Conservation (phyloP, 2,329 filamentous ascomycete genomes). For the Aureobasidium leucospermi region DNA sequence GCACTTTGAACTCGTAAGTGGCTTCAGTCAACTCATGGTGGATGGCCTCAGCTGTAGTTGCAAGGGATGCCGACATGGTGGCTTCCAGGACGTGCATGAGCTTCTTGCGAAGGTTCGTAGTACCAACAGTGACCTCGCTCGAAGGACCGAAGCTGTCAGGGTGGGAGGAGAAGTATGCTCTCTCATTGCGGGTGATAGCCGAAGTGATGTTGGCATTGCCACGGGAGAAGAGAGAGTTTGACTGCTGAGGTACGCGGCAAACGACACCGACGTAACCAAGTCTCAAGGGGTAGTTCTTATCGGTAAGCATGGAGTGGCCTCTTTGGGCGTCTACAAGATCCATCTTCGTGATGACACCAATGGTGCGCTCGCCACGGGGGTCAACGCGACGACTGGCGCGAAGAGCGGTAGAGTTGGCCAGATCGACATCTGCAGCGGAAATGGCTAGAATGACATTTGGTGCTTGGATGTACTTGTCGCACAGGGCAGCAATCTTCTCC, state of each 20-base stretch:
- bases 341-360: slow-evolving; percentile 99
- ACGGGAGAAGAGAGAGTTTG: slow-evolving; percentile 69
- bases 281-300: slow-evolving; percentile 90
- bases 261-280: slow-evolving; percentile 95
- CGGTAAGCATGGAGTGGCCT: slow-evolving; percentile 69
- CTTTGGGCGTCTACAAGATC: slow-evolving; percentile 82
- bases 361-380: slow-evolving; percentile 88
- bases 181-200: slow-evolving; percentile 81
- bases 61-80: slow-evolving; percentile 89
- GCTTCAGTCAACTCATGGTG: slow-evolving; percentile 93
- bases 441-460: slow-evolving; percentile 97
- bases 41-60: slow-evolving; percentile 84
- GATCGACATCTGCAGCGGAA: slow-evolving; percentile 92
- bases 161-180: slow-evolving; percentile 77
- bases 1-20: slow-evolving; percentile 97
- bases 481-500: slow-evolving; percentile 90
- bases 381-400: slow-evolving; percentile 86
- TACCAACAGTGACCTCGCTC: slow-evolving; percentile 70
- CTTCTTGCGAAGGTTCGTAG: slow-evolving; percentile 82
- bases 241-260: slow-evolving; percentile 63
- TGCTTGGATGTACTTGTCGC: slow-evolving; percentile 94
- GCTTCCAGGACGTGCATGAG: slow-evolving; percentile 95
- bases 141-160: slow-evolving; percentile 70
- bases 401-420: slow-evolving; percentile 91
- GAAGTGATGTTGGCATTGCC: slow-evolving; percentile 71